These are phyloP conservation scores for Striga hermonthica DNA, from an alignment of 305 asterid species.

Conservation along the genomic window DNA sequence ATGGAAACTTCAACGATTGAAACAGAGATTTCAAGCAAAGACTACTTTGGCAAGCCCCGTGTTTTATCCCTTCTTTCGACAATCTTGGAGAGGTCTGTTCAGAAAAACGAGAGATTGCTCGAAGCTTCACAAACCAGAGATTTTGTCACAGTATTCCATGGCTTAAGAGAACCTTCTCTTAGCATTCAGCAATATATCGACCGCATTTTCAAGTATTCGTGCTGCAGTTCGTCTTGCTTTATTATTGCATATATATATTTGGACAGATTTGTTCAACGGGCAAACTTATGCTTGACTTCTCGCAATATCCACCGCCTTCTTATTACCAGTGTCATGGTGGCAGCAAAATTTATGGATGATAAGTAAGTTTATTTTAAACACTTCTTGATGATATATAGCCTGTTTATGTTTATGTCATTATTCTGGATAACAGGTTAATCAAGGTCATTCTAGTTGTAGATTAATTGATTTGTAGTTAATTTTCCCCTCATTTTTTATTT, in stretches of 20 bases:
- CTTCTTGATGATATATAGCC: too few species aligned
- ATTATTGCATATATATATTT: conserved; percentile 71
- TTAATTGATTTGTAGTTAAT: too few species aligned
- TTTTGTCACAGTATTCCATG: conserved; percentile 59
- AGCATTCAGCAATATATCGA: conserved; percentile 72
- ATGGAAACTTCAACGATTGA: conserved; percentile 63
- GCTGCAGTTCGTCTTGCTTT: conserved; percentile 93
- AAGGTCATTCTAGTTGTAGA: too few species aligned
- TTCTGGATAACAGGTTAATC: too few species aligned
- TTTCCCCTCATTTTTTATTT: too few species aligned
- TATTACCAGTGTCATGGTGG: conserved; percentile 82
- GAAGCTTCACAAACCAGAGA: conserved; percentile 51
- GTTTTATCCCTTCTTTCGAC: conserved; percentile 63
- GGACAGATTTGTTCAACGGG: conserved; percentile 62
- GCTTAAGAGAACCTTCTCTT: conserved; percentile 70
- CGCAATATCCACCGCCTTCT: conserved; percentile 84
- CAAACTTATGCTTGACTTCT: conserved; percentile 49
- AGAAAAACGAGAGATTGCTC: conserved; percentile 56
- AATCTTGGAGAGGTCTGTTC: conserved; percentile 60
- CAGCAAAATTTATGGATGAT: conserved; percentile 88
- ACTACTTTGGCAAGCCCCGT: conserved; percentile 54
- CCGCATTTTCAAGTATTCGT: conserved; percentile 81
- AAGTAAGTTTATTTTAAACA: conserved; percentile 53
- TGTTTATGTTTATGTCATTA: too few species aligned
- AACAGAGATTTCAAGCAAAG: conserved; percentile 43